Evolutionary conservation across 2,329 filamentous ascomycete species (phyloP), one percentile per base, ranked within the genome.

Genomic region (Ophiobolus disseminans): DNA sequence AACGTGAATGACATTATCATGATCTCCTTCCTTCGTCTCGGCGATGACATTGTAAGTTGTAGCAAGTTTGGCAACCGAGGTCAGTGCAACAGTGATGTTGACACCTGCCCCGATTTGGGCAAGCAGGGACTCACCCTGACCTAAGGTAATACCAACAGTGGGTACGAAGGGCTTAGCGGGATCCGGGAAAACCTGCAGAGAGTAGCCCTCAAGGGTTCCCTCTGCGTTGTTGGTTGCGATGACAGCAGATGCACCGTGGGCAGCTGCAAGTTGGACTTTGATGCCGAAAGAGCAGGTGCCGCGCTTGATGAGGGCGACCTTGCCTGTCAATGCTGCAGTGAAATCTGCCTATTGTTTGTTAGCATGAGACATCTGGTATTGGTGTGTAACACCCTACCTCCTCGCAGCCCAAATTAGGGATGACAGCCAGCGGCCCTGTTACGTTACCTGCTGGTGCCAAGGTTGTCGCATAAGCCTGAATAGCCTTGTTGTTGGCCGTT

Each of bases 191-290:
- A 59, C 54, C 77, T 64, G 60, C 3, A 70, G 53, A 7, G 66
- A 68, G 38, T 70, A 70, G 9, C 66, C 68, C 26, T 65, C 52
- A 1, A 91, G 73, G 3, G 75, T 74, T 1, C 83, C 87, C 2
- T 80, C 75, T 1, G 84, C 83, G 55, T 85, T 86, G 75, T 91
- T 90, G 73, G 88, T 91, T 23, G 91, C 77, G 9, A 92, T 74
- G 0, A 86, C 86, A 1, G 86, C 88, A 13, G 83, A 68, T 6
- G 89, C 89, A 21, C 88, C 87, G 17, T 63, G 60, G 4, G 63
- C 53, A 28, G 60, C 59, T 5, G 90, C 89, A 11, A 82, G 75
- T 37, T 80, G 79, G 1, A 88, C 87, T 76, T 94, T 94, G 50
- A 79, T 74, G 9, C 86, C 88, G 60, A 91, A 94, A 7, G 82